Evolutionary conservation across 1,284 basidiomycete genomes (phyloP).

Genomic region (Vanrija pseudolonga): DNA sequence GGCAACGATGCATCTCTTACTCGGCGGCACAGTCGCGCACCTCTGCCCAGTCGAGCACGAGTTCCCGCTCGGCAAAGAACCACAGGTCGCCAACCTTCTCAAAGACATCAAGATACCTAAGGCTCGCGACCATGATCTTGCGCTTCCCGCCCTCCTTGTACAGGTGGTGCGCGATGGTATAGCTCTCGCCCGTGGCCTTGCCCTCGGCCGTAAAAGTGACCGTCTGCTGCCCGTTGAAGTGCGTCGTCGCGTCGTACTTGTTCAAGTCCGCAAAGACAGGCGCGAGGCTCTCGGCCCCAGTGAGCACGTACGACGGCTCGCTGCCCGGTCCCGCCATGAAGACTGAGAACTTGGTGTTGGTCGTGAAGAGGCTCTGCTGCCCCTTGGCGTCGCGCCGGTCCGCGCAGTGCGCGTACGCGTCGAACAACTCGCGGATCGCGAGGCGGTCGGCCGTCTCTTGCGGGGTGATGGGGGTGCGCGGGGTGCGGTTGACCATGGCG

Average conservation of each 20-base stretch:
- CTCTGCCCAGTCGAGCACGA: not conserved
- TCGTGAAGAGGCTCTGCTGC: not conserved
- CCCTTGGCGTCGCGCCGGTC: not conserved
- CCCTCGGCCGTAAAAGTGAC: not conserved
- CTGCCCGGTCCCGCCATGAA: not conserved
- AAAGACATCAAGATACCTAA: not conserved
- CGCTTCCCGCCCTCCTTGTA: not conserved
- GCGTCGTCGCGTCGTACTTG: not conserved
- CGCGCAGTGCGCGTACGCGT: not conserved
- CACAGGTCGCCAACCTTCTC: not conserved
- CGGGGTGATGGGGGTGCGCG: not conserved
- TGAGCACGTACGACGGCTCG: not conserved
- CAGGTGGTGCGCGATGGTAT: not conserved
- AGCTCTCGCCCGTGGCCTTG: not conserved
- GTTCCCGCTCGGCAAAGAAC: not conserved
- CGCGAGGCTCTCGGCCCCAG: not conserved
- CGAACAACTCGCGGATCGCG: not conserved
- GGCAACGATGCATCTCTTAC: too few species aligned
- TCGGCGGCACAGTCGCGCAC: not conserved
- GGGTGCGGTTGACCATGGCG: not conserved
- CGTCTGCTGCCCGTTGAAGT: not conserved
- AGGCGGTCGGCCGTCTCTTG: not conserved
- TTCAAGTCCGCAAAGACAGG: not conserved
- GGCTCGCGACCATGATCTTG: constrained; percentile 1
- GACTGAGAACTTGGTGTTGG: not conserved